Conservation (phyloP, 129 eudicot genomes). For the Arctium lappa region DNA sequence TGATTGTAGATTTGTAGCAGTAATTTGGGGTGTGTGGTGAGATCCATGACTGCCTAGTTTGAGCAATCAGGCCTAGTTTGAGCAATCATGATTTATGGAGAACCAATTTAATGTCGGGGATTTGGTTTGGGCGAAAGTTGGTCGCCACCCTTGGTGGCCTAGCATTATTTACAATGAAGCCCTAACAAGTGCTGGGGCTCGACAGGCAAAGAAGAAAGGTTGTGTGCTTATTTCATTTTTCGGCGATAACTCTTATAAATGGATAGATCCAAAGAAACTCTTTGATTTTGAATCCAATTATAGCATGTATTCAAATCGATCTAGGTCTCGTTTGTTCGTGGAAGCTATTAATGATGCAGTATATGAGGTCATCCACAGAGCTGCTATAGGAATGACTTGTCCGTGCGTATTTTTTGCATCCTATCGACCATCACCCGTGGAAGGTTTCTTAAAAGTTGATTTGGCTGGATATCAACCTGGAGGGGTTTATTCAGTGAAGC, state of each 20-base stretch:
- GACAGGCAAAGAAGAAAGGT: conserved; percentile 17
- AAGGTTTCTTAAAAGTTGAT: conserved; percentile 29
- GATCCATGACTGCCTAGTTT: background rate
- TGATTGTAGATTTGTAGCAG: background rate
- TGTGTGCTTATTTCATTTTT: conserved; percentile 29
- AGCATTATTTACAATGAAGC: conserved; percentile 29
- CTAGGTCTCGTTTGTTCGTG: conserved; percentile 7
- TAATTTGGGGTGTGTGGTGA: background rate
- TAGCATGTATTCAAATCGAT: conserved; percentile 1
- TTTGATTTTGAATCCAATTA: conserved; percentile 25
- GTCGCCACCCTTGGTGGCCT: conserved; percentile 41
- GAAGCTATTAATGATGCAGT: conserved; percentile 31
- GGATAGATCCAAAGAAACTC: conserved; percentile 27
- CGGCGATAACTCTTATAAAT: conserved; percentile 32
- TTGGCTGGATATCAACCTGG: conserved; percentile 22
- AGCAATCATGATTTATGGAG: background rate
- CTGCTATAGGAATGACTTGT: conserved; percentile 36
- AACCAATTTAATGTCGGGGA: conserved; percentile 17
- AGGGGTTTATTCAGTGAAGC: conserved; percentile 16
- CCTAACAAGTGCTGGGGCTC: background rate
- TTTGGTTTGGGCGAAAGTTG: conserved; percentile 35
- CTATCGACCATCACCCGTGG: conserved; percentile 8
- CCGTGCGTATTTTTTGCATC: conserved; percentile 17
- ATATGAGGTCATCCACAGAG: conserved; percentile 17
- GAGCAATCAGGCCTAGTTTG: background rate